Base-by-base conservation (phyloP, 805 yeast species). In the Suhomyces sp. region DNA sequence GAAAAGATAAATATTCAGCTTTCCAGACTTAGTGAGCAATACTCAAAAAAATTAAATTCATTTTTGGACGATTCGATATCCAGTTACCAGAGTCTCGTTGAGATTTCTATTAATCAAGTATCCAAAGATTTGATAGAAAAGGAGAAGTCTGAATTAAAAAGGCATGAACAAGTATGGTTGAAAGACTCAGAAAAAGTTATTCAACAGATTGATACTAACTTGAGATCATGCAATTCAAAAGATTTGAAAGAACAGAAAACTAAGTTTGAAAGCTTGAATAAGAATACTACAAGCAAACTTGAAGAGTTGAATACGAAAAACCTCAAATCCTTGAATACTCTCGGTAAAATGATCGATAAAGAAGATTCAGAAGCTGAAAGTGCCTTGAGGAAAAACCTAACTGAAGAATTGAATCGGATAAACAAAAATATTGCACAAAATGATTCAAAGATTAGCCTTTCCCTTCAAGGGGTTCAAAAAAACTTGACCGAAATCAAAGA, bases 401-500 rank as follows among this genome's bases (percentile, higher is more conserved):
- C 22, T 19, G 22, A 7, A 7, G 6, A 9, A 19, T 20, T 28
- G 25, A 19, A 5, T 20, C n/a, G 11, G 17, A 18, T 28, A 9
- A 15, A 18, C 13, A 20, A 7, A 4, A 16, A 11, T 4, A 16
- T 28, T n/a, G 17, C 23, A 5, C 14, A 28, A 6, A 39, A 39
- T 20, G 42, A 35, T 21, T 23, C 38, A 12, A 36, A 31, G 8
- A 34, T 39, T 21, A 19, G 19, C 22, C 15, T 21, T 4, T 21
- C 27, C 4, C 24, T 39, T 17, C 21, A 18, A 17, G 28, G 19
- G 4, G 25, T 39, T 15, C 26, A 24, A 17, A 23, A 26, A 17
- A 32, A 28, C 25, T 35, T 39, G 31, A 24, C 29, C 7, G 37
- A 31, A 17, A 32, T 39, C 18, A 36, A 28, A 9, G 28, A 27